Evolutionary conservation across 495 filamentous ascomycete genomes (phyloP).

Genomic region (Xylaria bambusicola): DNA sequence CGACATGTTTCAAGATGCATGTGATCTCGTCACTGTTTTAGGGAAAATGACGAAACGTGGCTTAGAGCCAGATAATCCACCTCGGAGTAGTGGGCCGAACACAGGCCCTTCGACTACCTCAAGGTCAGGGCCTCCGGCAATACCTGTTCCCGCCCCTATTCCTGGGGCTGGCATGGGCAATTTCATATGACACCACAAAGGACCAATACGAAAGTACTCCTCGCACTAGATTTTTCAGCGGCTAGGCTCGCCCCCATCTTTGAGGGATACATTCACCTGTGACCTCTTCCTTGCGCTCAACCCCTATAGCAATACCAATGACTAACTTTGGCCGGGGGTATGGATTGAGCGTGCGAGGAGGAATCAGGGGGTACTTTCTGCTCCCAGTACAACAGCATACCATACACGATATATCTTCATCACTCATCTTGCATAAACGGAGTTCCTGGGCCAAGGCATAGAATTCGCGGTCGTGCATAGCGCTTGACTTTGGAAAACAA

Average conservation of each 20-base stretch:
- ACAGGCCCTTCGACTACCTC: constrained; percentile 9
- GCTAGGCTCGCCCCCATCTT: neutral
- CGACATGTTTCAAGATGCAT: constrained; percentile 79
- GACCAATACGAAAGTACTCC: neutral
- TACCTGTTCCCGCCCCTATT: constrained; percentile 13
- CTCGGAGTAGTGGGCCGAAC: constrained; percentile 19
- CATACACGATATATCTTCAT: too few species aligned
- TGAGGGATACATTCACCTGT: too few species aligned
- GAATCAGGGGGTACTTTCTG: too few species aligned
- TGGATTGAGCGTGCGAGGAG: too few species aligned
- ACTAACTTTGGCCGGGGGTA: too few species aligned
- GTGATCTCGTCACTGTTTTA: constrained; percentile 70
- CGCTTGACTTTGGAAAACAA: too few species aligned
- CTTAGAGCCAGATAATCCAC: constrained; percentile 34
- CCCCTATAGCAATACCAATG: too few species aligned
- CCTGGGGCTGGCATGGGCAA: constrained; percentile 33
- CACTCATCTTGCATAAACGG: constrained; percentile 8
- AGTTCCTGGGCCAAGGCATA: constrained; percentile 13
- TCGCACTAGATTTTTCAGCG: neutral
- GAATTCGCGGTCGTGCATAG: neutral
- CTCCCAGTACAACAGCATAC: too few species aligned
- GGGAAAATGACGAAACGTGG: constrained; percentile 79
- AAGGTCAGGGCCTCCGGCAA: constrained; percentile 17
- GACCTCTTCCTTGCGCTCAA: neutral
- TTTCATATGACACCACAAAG: constrained; percentile 25